These are phyloP conservation scores for Neofusicoccum laricinum DNA, from an alignment of 2,329 filamentous ascomycete species.

Conservation along the genomic window DNA sequence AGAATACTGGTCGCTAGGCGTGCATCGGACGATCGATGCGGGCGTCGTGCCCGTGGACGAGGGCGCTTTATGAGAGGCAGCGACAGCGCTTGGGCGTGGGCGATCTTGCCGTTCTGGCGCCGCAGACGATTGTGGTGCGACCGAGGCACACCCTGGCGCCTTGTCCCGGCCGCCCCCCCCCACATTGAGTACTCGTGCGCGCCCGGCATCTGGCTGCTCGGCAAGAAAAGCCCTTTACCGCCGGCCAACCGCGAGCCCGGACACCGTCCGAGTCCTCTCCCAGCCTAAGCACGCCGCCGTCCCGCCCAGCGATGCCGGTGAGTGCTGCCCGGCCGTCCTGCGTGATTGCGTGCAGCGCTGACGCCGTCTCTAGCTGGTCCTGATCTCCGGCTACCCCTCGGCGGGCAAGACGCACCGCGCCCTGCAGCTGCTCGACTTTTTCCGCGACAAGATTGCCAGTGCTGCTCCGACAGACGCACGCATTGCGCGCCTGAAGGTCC, in stretches of 20 bases:
- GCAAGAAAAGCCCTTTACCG: conserved; percentile 1
- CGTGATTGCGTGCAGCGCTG: background rate
- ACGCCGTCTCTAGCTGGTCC: conserved; percentile 49
- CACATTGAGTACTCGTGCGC: background rate
- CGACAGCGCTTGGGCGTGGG: background rate
- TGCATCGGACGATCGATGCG: conserved; percentile 8
- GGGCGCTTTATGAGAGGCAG: conserved; percentile 1
- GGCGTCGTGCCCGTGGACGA: background rate
- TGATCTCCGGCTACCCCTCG: conserved; percentile 62
- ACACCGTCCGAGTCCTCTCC: background rate
- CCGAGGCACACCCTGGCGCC: conserved; percentile 2
- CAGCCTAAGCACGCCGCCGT: background rate
- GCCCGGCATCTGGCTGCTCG: conserved; percentile 1
- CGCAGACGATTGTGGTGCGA: background rate
- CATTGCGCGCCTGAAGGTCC: conserved; percentile 58
- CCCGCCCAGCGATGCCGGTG: conserved; percentile 18
- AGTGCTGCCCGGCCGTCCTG: conserved; percentile 4
- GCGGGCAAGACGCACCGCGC: conserved; percentile 62
- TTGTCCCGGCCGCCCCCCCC: background rate
- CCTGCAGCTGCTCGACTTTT: conserved; percentile 62
- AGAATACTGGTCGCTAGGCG: background rate
- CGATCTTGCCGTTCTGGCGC: conserved; percentile 9
- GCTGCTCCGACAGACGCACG: conserved; percentile 44
- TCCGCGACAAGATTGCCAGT: conserved; percentile 56
- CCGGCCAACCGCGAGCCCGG: background rate